Evolutionary conservation across 179 eudicot genomes (phyloP).

Genomic region (Corrigiola litoralis): DNA sequence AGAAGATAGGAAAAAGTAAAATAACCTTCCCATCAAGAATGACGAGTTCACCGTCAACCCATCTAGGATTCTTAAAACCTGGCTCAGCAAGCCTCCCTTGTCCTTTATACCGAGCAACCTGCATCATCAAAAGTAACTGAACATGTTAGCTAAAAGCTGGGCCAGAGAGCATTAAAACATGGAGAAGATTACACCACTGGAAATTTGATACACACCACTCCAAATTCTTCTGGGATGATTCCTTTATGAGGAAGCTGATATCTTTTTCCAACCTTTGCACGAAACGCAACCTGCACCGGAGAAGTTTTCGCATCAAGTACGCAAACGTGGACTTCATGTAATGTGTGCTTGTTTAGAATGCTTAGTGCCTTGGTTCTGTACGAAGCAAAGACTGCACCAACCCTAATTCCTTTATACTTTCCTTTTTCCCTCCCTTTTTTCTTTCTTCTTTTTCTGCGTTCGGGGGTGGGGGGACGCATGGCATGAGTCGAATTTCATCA

Average conservation of each 20-base stretch:
- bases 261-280: slow-evolving; percentile 89
- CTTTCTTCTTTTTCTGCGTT: too few relatives aligned
- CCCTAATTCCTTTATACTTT: too few relatives aligned
- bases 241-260: slow-evolving; percentile 98
- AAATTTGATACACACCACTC: slow-evolving; percentile 58
- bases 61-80: slow-evolving; percentile 78
- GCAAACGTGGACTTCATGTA: not conserved
- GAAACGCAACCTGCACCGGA: slow-evolving; percentile 78
- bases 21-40: slow-evolving; percentile 94
- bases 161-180: slow-evolving; percentile 1
- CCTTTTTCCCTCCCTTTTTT: too few relatives aligned
- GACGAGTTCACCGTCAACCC: slow-evolving; percentile 99
- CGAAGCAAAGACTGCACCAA: too few relatives aligned
- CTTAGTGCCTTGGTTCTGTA: too few relatives aligned
- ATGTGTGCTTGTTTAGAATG: not conserved
- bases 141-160: slow-evolving; percentile 1
- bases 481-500: too few relatives aligned
- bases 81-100: slow-evolving; percentile 97
- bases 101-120: slow-evolving; percentile 96
- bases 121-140: slow-evolving; percentile 16
- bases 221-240: slow-evolving; percentile 93
- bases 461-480: too few relatives aligned
- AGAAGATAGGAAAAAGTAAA: not conserved
- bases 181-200: not conserved
- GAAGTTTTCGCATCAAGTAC: not conserved